Evolutionary conservation across 805 yeast species (phyloP), one percentile per base, ranked within the genome.

Genomic region (Ogataea nitratoaversa): DNA sequence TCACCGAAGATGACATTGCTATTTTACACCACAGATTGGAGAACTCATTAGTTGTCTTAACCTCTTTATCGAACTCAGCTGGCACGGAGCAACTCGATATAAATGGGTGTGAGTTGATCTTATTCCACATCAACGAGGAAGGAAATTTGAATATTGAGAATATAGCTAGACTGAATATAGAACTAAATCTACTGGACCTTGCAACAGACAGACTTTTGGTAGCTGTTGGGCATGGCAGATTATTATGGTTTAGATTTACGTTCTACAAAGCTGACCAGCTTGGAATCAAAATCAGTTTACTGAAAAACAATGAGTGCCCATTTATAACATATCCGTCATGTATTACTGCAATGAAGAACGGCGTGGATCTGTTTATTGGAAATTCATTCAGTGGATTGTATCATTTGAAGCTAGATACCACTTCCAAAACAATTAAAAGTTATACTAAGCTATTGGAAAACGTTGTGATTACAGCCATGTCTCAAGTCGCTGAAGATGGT

Each of bases 301-400:
- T 27, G 2, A 30, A 39, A 8, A 27, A 17, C 11, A 20, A 34
- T 18, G 14, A 19, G 3, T 14, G 28, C 9, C 23, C 37, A 13
- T 36, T 39, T 1, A 18, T 35, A 18, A 30, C 18, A 3, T 36
- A 41, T 27, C 47, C 44, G 7, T 34, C 49, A 3, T 35, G 38
- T 5, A 36, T 39, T 11, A 38, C 30, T 8, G 32, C 20, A 13
- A 28, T 44, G 1, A 14, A 17, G 4, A 8, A 19, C 0, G 32
- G 32, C 4, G 18, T 32, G 7, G 42, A 43, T 9, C 13, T 44
- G 5, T 11, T 57, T 4, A 37, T 51, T 11, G 51, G 48, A 1
- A 59, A 56, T 36, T 38, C 56, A 3, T 54, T 51, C 32, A 32
- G 36, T n/a, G 60, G 62, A 1, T 13, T 56, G 4, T 43, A 46